Conservation (phyloP, 352 stramenopile genomes). For the Phytophthora idaei region DNA sequence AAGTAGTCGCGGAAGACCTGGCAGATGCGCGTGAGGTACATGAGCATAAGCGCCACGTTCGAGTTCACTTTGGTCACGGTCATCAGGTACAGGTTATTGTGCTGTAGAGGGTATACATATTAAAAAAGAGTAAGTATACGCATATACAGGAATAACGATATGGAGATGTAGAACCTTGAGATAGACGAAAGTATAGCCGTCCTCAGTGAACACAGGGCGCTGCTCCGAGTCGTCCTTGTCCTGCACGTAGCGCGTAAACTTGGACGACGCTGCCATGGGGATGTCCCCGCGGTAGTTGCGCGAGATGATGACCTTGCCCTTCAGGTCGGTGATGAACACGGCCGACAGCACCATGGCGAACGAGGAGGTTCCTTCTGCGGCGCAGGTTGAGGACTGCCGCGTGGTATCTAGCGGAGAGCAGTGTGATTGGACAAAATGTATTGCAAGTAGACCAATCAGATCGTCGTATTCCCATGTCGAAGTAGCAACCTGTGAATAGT, state of each 20-base stretch:
- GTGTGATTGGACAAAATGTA: slow-evolving; percentile 14
- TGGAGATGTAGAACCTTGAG: slow-evolving; percentile 79
- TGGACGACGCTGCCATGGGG: slow-evolving; percentile 91
- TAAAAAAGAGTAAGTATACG: slow-evolving; percentile 13
- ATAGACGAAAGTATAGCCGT: slow-evolving; percentile 95
- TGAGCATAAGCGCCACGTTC: slow-evolving; percentile 96
- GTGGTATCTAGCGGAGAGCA: slow-evolving; percentile 19
- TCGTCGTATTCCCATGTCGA: background rate
- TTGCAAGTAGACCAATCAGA: slow-evolving; percentile 8
- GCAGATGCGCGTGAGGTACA: slow-evolving; percentile 93
- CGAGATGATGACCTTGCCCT: slow-evolving; percentile 99
- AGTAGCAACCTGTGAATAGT: slow-evolving; percentile 6
- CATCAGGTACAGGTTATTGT: slow-evolving; percentile 99
- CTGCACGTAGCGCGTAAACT: slow-evolving; percentile 92
- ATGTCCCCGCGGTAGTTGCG: slow-evolving; percentile 99
- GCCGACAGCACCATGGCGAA: slow-evolving; percentile 96
- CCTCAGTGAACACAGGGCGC: slow-evolving; percentile 93
- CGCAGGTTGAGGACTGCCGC: slow-evolving; percentile 28
- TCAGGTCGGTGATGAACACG: slow-evolving; percentile 99
- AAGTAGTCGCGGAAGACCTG: slow-evolving; percentile 99
- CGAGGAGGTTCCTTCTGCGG: slow-evolving; percentile 12
- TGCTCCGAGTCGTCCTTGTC: slow-evolving; percentile 95
- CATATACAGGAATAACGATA: slow-evolving; percentile 11
- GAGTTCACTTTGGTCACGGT: slow-evolving; percentile 99
- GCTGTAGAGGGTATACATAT: slow-evolving; percentile 48